These are phyloP conservation scores for Acephala macrosclerotiorum DNA, from an alignment of 2,329 filamentous ascomycete genomes.

Conservation along the genomic window DNA sequence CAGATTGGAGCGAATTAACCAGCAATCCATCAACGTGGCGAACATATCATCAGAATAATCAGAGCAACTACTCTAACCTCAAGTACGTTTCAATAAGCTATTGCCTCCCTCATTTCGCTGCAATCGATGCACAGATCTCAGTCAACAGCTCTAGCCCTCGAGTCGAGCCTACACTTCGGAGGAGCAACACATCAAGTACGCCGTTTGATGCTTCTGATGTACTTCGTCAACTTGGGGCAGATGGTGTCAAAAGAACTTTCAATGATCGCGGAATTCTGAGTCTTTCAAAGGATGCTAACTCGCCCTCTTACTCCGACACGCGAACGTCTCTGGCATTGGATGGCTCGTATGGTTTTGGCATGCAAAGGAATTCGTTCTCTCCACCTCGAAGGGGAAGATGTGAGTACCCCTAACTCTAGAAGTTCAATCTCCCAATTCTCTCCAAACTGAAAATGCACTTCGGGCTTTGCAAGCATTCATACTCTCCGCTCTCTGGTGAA, in stretches of 20 bases:
- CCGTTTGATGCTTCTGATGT: slow-evolving; percentile 7
- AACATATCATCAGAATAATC: not conserved
- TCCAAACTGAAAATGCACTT: too few species aligned
- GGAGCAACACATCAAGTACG: not conserved
- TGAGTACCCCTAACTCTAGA: too few species aligned
- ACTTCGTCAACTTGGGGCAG: slow-evolving; percentile 10
- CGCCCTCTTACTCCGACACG: not conserved
- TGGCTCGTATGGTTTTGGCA: slow-evolving; percentile 14
- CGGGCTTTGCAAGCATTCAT: too few species aligned
- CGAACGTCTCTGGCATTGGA: slow-evolving; percentile 1
- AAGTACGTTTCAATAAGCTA: slow-evolving; percentile 9
- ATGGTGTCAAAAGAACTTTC: slow-evolving; percentile 6
- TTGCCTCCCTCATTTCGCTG: slow-evolving; percentile 15
- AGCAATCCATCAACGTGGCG: not conserved
- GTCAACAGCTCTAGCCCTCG: not conserved
- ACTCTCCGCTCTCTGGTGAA: too few species aligned
- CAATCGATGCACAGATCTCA: slow-evolving; percentile 13
- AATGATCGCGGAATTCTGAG: not conserved
- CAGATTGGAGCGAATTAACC: slow-evolving; percentile 5
- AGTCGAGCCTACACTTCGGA: slow-evolving; percentile 8
- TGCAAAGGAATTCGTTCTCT: not conserved
- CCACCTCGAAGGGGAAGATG: not conserved
- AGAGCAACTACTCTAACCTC: not conserved
- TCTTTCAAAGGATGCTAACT: not conserved
- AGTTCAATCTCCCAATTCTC: not conserved